Percentiles rank a stretch among this genome's conserved stretches.
These are phyloP conservation scores for Verbascum thapsus DNA, from an alignment of 257 asterid species.

Conservation along the genomic window DNA sequence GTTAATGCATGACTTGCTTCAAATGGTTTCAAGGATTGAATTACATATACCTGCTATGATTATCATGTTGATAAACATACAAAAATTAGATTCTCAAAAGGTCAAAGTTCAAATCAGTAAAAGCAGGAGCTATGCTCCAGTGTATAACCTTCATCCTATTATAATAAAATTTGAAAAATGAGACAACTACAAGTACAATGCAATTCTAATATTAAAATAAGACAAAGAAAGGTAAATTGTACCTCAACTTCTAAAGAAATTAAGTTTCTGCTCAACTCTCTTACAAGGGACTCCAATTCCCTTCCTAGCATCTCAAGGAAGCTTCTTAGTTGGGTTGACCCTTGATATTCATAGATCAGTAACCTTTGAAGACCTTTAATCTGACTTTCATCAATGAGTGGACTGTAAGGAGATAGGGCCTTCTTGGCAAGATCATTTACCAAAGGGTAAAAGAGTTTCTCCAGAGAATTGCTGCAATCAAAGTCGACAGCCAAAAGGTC, in stretches of 20 bases:
- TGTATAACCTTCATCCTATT: neutral
- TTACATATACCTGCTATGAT: constrained; percentile 12
- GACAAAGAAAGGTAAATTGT: constrained; percentile 10
- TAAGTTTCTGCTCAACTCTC: constrained; percentile 49
- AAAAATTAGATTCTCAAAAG: constrained; percentile 20
- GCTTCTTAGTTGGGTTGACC: constrained; percentile 39
- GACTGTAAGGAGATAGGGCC: constrained; percentile 34
- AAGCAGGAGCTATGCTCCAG: neutral
- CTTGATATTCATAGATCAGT: constrained; percentile 50
- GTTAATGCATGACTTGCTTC: constrained; percentile 2
- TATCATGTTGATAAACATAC: too few species aligned
- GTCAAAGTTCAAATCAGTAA: neutral
- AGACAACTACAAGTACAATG: constrained; percentile 15
- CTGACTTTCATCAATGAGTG: constrained; percentile 57
- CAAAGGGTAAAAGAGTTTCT: constrained; percentile 58
- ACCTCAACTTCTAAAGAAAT: constrained; percentile 70
- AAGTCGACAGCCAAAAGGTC: constrained; percentile 28
- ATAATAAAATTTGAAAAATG: constrained; percentile 6
- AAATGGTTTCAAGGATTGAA: constrained; percentile 5
- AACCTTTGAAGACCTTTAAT: constrained; percentile 57
- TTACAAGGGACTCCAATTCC: constrained; percentile 57
- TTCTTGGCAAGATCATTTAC: constrained; percentile 44
- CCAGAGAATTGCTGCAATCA: constrained; percentile 69
- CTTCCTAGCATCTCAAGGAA: constrained; percentile 52
- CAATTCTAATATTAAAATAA: neutral